A percentile compares a stretch with the other conserved stretches of the same genome.
These are phyloP conservation scores for Akanthomyces muscarius DNA, from an alignment of 2,329 filamentous ascomycete species.

Conservation along the genomic window DNA sequence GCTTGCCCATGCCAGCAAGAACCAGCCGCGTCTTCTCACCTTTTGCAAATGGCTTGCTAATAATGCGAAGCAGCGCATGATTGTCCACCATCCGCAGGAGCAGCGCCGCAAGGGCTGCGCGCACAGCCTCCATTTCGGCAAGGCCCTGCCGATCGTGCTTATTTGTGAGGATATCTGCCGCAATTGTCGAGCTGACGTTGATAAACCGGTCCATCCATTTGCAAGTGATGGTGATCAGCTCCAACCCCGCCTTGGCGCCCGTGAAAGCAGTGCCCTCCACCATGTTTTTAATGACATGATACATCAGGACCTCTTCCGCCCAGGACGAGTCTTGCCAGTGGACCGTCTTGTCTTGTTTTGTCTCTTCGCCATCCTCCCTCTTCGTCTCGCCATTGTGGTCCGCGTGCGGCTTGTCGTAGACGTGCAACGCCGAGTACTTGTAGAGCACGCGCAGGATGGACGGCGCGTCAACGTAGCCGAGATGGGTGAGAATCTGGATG, in stretches of 20 bases:
- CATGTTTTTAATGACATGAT: constrained; percentile 86
- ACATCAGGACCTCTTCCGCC: constrained; percentile 86
- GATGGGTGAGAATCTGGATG: constrained; percentile 50
- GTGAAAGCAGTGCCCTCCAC: constrained; percentile 50
- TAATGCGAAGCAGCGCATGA: constrained; percentile 46
- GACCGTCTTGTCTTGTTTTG: constrained; percentile 23
- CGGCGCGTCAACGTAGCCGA: constrained; percentile 49
- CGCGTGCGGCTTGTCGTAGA: constrained; percentile 18
- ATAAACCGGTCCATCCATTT: constrained; percentile 58
- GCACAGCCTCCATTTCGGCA: constrained; percentile 57
- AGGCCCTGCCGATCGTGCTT: constrained; percentile 41
- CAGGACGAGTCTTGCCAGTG: constrained; percentile 56
- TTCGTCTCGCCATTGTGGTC: constrained; percentile 19
- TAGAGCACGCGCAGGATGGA: constrained; percentile 53
- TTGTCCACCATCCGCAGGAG: constrained; percentile 61
- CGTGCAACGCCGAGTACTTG: constrained; percentile 53
- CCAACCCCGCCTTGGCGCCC: constrained; percentile 44
- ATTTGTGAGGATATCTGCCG: constrained; percentile 45
- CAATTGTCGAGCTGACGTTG: constrained; percentile 45
- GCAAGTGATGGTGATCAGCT: constrained; percentile 47
- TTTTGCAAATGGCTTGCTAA: constrained; percentile 51
- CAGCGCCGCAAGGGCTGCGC: constrained; percentile 61
- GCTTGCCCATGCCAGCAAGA: background rate
- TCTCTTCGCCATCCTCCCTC: constrained; percentile 20
- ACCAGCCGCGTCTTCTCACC: constrained; percentile 34